phyloP scores from a whole-genome alignment of 2,329 filamentous ascomycete genomes.

The Emergomyces pasteurianus region DNA sequence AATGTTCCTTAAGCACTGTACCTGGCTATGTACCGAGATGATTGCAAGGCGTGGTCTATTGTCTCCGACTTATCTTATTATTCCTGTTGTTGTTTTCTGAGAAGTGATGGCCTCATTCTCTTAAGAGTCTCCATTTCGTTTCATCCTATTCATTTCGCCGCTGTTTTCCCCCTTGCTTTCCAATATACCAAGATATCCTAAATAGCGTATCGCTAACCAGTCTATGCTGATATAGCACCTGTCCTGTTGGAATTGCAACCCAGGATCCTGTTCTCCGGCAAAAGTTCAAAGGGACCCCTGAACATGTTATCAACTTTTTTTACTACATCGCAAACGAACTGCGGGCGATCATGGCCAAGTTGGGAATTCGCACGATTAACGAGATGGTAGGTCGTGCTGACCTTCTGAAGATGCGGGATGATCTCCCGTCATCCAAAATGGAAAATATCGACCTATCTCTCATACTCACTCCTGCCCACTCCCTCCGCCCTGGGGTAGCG shows the following conservation, averaged over 20 bases:
- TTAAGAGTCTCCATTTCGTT: neutral
- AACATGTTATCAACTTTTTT: constrained; percentile 98
- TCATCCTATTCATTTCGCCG: too few relatives aligned
- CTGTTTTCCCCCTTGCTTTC: neutral
- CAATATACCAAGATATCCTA: neutral
- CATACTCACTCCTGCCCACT: constrained; percentile 90
- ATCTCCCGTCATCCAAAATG: constrained; percentile 77
- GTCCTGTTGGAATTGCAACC: constrained; percentile 88
- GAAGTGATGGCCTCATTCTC: too few relatives aligned
- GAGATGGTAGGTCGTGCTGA: constrained; percentile 96
- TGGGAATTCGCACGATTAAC: constrained; percentile 89
- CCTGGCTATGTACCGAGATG: too few relatives aligned
- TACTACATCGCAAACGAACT: constrained; percentile 96
- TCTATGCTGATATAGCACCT: constrained; percentile 46
- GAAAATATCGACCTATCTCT: constrained; percentile 86
- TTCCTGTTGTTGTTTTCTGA: too few relatives aligned
- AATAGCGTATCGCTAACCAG: constrained; percentile 16
- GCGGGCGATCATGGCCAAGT: constrained; percentile 89
- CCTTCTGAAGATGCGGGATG: constrained; percentile 72
- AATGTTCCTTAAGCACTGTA: too few relatives aligned
- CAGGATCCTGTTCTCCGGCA: constrained; percentile 88
- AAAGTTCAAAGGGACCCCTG: constrained; percentile 86
- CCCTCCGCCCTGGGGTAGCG: constrained; percentile 82
- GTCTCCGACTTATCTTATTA: too few relatives aligned
- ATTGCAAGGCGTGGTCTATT: too few relatives aligned